Conservation (phyloP, 345 rosid genomes). For the Ailanthus altissimus region DNA sequence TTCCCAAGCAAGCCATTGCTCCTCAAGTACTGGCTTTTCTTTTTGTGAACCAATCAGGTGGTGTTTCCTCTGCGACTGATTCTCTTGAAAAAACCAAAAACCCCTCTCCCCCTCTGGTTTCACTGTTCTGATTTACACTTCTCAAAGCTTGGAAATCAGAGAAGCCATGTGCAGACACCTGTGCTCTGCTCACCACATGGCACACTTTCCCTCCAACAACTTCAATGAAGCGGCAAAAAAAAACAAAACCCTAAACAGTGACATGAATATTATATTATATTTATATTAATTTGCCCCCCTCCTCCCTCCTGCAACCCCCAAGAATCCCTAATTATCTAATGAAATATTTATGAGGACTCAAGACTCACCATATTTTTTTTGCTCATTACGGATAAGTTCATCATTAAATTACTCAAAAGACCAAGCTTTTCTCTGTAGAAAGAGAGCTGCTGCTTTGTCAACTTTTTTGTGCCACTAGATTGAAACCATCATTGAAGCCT, state of each 20-base stretch:
- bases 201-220: conserved; percentile 29
- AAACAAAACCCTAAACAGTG: conserved; percentile 1
- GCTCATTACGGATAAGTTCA: background rate
- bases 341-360: background rate
- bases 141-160: conserved; percentile 51
- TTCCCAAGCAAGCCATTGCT: conserved; percentile 25
- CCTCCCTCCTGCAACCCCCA: conserved; percentile 23
- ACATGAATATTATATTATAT: conserved; percentile 5
- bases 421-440: conserved; percentile 2
- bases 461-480: conserved; percentile 2
- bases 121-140: conserved; percentile 32
- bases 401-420: background rate
- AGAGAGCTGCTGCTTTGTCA: background rate
- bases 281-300: background rate
- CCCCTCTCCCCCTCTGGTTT: conserved; percentile 16
- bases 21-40: conserved; percentile 13
- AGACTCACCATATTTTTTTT: background rate
- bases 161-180: conserved; percentile 60
- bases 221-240: conserved; percentile 16
- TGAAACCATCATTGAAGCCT: conserved; percentile 12
- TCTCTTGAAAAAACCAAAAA: conserved; percentile 44
- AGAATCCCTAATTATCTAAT: conserved; percentile 20
- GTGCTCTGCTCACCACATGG: conserved; percentile 64
- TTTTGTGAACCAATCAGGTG: conserved; percentile 29
- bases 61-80: conserved; percentile 33